A percentile compares a stretch with the other conserved stretches of the same genome.
phyloP scores from a whole-genome alignment of 2,329 filamentous ascomycete species.

The Helminthosporium solani region DNA sequence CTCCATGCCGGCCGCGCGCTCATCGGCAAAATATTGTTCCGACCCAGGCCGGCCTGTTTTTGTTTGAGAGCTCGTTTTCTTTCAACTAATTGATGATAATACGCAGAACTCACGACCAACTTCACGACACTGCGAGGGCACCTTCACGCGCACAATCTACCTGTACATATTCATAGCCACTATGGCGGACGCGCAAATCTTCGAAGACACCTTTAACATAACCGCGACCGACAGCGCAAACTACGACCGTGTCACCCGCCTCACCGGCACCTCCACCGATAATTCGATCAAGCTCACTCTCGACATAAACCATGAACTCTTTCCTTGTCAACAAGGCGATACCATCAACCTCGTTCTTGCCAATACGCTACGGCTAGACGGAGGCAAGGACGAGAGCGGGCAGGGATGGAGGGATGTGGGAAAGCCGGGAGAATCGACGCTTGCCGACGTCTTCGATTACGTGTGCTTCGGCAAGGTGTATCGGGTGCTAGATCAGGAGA shows the following conservation, averaged over 20 bases:
- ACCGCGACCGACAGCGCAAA: slow-evolving; percentile 78
- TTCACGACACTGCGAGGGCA: no score
- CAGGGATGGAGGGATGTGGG: slow-evolving; percentile 65
- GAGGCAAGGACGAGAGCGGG: slow-evolving; percentile 58
- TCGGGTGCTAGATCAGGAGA: slow-evolving; percentile 74
- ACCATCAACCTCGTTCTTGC: slow-evolving; percentile 79
- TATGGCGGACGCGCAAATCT: slow-evolving; percentile 85
- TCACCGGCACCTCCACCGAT: slow-evolving; percentile 75
- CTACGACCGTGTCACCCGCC: slow-evolving; percentile 92
- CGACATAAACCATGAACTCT: slow-evolving; percentile 93
- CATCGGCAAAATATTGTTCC: not conserved
- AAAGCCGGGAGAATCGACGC: slow-evolving; percentile 53
- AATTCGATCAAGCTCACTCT: slow-evolving; percentile 77
- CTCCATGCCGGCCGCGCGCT: not conserved
- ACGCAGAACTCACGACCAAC: no score
- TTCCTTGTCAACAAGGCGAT: slow-evolving; percentile 73
- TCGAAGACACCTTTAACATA: slow-evolving; percentile 88
- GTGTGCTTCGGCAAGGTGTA: slow-evolving; percentile 89
- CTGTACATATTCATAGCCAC: no score
- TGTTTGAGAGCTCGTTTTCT: slow-evolving; percentile 4
- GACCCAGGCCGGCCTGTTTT: not conserved
- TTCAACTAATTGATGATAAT: not conserved
- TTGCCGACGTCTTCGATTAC: slow-evolving; percentile 82
- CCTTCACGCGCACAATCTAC: no score
- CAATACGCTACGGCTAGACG: slow-evolving; percentile 82